Evolutionary conservation across 2,329 filamentous ascomycete genomes (phyloP).

Genomic region (Talaromyces atroroseus): DNA sequence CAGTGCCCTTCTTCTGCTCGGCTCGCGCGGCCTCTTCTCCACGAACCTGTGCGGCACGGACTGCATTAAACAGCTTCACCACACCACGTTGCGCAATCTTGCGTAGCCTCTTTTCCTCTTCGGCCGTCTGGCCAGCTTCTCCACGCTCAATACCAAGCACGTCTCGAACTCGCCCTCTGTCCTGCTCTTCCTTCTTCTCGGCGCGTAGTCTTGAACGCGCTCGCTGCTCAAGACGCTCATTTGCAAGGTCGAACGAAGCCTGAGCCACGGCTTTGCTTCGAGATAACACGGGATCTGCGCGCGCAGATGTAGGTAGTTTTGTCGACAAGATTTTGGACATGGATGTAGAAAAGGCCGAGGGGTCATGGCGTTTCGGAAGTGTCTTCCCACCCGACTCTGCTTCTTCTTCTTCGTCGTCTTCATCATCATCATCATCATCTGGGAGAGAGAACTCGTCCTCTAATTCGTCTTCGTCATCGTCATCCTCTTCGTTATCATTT

Average conservation of each 20-base stretch:
- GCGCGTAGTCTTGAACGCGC: constrained; percentile 72
- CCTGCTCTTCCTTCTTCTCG: constrained; percentile 70
- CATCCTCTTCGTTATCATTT: constrained; percentile 19
- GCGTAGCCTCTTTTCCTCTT: constrained; percentile 71
- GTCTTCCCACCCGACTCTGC: constrained; percentile 35
- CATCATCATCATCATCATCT: constrained; percentile 12
- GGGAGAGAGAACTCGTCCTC: constrained; percentile 1
- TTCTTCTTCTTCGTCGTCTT: constrained; percentile 22
- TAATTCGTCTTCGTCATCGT: constrained; percentile 37
- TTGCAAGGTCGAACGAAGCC: constrained; percentile 65
- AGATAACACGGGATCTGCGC: constrained; percentile 84
- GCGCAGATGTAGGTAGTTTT: constrained; percentile 76
- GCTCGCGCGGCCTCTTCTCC: constrained; percentile 67
- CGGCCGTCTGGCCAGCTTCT: constrained; percentile 51
- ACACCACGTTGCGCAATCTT: constrained; percentile 92
- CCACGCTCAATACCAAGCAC: constrained; percentile 62
- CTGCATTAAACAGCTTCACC: constrained; percentile 92
- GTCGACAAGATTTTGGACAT: constrained; percentile 89
- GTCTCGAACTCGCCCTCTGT: constrained; percentile 84
- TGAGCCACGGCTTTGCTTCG: constrained; percentile 71
- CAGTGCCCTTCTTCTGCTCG: constrained; percentile 63
- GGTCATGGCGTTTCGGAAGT: constrained; percentile 76
- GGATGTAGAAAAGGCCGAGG: constrained; percentile 81
- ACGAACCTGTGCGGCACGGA: constrained; percentile 85
- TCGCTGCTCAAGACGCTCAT: constrained; percentile 73